phyloP scores from a whole-genome alignment of 441 rosid genomes.

The Hura crepitans region DNA sequence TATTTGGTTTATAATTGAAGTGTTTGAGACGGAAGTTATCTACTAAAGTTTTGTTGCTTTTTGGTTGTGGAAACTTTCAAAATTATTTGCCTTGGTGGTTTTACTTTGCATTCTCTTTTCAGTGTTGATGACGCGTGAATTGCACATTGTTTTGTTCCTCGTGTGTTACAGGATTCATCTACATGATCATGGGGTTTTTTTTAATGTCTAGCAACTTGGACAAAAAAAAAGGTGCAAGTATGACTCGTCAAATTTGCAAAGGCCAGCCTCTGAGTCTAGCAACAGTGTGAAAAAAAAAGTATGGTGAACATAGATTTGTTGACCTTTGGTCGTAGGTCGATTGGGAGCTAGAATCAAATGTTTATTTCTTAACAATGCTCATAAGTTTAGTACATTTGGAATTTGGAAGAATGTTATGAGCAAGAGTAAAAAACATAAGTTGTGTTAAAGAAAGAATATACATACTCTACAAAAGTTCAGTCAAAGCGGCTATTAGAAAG shows the following conservation, averaged over 20 bases:
- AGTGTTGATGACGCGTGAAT: slow-evolving; percentile 8
- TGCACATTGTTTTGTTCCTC: background rate
- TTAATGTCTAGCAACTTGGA: slow-evolving; percentile 6
- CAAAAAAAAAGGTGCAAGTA: background rate
- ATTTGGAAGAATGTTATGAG: background rate
- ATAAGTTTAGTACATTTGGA: background rate
- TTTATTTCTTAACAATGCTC: background rate
- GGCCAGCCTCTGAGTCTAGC: background rate
- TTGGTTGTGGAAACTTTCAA: background rate
- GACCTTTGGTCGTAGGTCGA: background rate
- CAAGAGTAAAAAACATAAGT: background rate
- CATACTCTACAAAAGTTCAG: slow-evolving; percentile 6
- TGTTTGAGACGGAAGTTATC: slow-evolving; percentile 16
- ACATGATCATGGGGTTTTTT: background rate
- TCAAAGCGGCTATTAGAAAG: slow-evolving; percentile 22
- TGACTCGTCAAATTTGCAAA: slow-evolving; percentile 5
- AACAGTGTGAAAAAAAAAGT: background rate
- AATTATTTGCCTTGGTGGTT: background rate
- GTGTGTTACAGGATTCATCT: background rate
- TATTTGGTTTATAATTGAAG: background rate
- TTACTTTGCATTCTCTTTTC: slow-evolving; percentile 1
- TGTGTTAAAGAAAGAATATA: background rate
- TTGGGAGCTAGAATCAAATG: slow-evolving; percentile 4
- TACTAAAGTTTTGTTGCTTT: slow-evolving; percentile 11
- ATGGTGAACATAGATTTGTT: background rate